Percentiles rank a stretch among this genome's conserved stretches.
Conservation (phyloP, 768 basidiomycete genomes). For the Jaapia argillacea region DNA sequence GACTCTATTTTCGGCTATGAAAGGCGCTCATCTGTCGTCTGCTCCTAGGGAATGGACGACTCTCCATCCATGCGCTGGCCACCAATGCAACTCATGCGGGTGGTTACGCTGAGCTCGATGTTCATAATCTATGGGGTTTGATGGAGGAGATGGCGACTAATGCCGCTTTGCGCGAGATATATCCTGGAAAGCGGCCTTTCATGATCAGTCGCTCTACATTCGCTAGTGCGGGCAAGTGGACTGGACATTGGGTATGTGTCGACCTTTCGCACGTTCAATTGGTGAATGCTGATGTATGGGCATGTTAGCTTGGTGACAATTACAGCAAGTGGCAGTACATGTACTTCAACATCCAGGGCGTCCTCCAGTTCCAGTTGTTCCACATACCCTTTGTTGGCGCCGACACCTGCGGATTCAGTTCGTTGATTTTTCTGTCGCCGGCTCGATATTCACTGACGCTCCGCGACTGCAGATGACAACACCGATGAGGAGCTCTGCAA, state of each 20-base stretch:
- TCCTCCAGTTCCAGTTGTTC: conserved; percentile 78
- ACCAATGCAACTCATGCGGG: conserved; percentile 63
- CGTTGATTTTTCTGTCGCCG: conserved; percentile 12
- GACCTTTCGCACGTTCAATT: too few species aligned
- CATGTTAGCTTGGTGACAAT: conserved; percentile 69
- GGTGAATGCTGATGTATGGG: too few species aligned
- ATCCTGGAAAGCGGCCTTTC: conserved; percentile 57
- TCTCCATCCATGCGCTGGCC: conserved; percentile 48
- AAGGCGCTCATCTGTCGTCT: conserved; percentile 3
- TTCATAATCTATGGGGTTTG: conserved; percentile 62
- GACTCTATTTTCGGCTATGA: not conserved
- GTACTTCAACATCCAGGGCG: conserved; percentile 59
- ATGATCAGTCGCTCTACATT: conserved; percentile 63
- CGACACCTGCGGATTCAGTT: conserved; percentile 63
- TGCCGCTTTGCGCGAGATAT: conserved; percentile 41
- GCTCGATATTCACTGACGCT: conserved; percentile 2
- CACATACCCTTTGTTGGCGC: conserved; percentile 80
- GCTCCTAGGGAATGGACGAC: conserved; percentile 34
- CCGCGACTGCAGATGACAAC: conserved; percentile 31
- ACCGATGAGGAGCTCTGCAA: conserved; percentile 76
- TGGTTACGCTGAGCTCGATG: conserved; percentile 54
- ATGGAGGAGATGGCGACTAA: conserved; percentile 65
- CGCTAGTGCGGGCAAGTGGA: conserved; percentile 57
- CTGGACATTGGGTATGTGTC: conserved; percentile 63
- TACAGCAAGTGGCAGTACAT: conserved; percentile 68